These are phyloP conservation scores for Blastocystis sp. DNA, from an alignment of 352 stramenopile genomes.

Conservation along the genomic window DNA sequence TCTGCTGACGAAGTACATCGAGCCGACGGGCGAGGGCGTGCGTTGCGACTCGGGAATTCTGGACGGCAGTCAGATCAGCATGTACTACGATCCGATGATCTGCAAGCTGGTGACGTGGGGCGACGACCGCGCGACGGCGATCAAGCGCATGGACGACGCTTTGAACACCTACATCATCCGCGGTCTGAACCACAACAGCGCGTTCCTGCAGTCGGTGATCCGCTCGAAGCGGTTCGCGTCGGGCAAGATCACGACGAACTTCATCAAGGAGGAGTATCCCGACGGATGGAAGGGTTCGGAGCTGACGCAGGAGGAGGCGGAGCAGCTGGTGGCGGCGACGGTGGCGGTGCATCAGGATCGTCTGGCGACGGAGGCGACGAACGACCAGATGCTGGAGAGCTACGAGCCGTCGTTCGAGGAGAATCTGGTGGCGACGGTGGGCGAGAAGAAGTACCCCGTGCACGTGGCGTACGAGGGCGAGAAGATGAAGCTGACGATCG, in stretches of 20 bases:
- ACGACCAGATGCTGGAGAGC: slow-evolving; percentile 25
- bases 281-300: slow-evolving; percentile 74
- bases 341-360: slow-evolving; percentile 58
- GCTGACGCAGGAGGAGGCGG: slow-evolving; percentile 55
- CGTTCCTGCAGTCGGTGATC: slow-evolving; percentile 74
- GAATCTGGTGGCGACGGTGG: neutral
- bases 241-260: slow-evolving; percentile 88
- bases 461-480: neutral
- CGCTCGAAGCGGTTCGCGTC: slow-evolving; percentile 75
- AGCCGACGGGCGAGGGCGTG: slow-evolving; percentile 69
- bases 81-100: slow-evolving; percentile 91
- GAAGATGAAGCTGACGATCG: neutral
- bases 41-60: slow-evolving; percentile 80
- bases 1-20: slow-evolving; percentile 78
- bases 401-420: neutral
- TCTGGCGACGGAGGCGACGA: neutral
- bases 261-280: slow-evolving; percentile 86
- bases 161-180: slow-evolving; percentile 85
- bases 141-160: slow-evolving; percentile 73
- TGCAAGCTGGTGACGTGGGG: slow-evolving; percentile 81
- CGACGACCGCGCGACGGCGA: slow-evolving; percentile 69
- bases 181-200: slow-evolving; percentile 82
- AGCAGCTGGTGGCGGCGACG: slow-evolving; percentile 58
- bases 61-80: slow-evolving; percentile 79
- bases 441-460: neutral